Conservation (phyloP, 768 basidiomycete genomes). For the Tricholoma flavovirens region DNA sequence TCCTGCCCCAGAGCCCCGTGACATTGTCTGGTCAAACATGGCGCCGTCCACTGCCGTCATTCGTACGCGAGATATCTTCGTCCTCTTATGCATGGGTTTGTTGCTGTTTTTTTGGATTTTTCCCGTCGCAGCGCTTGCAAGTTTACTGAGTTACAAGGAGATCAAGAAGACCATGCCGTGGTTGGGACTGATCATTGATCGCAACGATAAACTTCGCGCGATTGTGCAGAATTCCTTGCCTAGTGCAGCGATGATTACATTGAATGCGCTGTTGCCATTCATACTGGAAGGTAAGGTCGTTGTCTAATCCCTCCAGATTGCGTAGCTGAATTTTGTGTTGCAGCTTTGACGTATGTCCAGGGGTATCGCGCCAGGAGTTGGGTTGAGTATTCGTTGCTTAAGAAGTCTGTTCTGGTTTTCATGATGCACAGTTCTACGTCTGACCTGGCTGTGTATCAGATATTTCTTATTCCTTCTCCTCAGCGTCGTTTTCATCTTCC, state of each 20-base stretch:
- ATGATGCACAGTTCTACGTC: not conserved
- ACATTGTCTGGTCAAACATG: constrained; percentile 94
- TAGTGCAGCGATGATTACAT: constrained; percentile 79
- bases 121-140: constrained; percentile 83
- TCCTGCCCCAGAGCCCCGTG: constrained; percentile 89
- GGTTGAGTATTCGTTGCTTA: constrained; percentile 89
- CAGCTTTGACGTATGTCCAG: constrained; percentile 80
- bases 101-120: constrained; percentile 90
- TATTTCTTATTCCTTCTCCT: constrained; percentile 90
- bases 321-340: constrained; percentile 1
- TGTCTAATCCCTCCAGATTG: constrained; percentile 8
- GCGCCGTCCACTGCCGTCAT: constrained; percentile 53
- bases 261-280: constrained; percentile 88
- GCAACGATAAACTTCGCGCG: constrained; percentile 71
- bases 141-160: constrained; percentile 86
- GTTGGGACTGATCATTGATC: constrained; percentile 80
- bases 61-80: constrained; percentile 64
- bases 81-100: constrained; percentile 60
- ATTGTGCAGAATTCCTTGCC: constrained; percentile 95
- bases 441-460: constrained; percentile 36
- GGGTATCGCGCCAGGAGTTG: constrained; percentile 87
- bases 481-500: constrained; percentile 93
- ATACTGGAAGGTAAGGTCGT: constrained; percentile 65
- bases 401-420: constrained; percentile 55
- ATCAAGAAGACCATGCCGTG: constrained; percentile 89